Evolutionary conservation across 225 moss, liverwort and hornwort genomes (phyloP).

Genomic region (Bryum argenteum): DNA sequence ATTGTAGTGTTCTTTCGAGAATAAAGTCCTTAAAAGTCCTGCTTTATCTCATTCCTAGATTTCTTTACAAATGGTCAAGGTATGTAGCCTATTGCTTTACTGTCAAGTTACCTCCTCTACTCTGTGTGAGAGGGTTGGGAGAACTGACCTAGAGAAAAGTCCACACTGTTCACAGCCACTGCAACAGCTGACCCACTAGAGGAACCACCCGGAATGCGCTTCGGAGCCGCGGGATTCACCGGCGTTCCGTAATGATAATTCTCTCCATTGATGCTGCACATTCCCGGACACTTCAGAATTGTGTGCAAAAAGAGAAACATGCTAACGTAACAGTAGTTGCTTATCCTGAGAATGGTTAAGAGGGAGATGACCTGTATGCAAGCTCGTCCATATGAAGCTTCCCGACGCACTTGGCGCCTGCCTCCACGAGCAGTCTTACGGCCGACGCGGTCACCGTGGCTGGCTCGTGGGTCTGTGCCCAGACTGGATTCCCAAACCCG

Average conservation of each 20-base stretch:
- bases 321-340: neutral
- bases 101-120: neutral
- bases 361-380: constrained; percentile 74
- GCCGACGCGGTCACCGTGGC: constrained; percentile 71
- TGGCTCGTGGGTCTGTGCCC: constrained; percentile 74
- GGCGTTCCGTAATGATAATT: constrained; percentile 95
- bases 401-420: constrained; percentile 88
- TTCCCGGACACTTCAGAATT: constrained; percentile 28
- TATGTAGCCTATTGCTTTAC: neutral
- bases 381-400: constrained; percentile 99
- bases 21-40: neutral
- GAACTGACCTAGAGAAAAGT: constrained; percentile 77
- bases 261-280: constrained; percentile 82
- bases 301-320: neutral
- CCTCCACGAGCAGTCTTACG: constrained; percentile 74
- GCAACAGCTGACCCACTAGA: constrained; percentile 98
- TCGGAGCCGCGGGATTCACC: constrained; percentile 87
- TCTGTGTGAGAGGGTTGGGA: neutral
- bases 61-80: neutral
- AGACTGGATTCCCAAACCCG: constrained; percentile 92
- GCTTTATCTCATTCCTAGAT: neutral
- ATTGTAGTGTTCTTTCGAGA: neutral
- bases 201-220: constrained; percentile 89
- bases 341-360: neutral
- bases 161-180: constrained; percentile 81